Evolutionary conservation across 2,329 filamentous ascomycete species (phyloP), one percentile per base, ranked within the genome.

Genomic region (Tolypocladium endophyticum): DNA sequence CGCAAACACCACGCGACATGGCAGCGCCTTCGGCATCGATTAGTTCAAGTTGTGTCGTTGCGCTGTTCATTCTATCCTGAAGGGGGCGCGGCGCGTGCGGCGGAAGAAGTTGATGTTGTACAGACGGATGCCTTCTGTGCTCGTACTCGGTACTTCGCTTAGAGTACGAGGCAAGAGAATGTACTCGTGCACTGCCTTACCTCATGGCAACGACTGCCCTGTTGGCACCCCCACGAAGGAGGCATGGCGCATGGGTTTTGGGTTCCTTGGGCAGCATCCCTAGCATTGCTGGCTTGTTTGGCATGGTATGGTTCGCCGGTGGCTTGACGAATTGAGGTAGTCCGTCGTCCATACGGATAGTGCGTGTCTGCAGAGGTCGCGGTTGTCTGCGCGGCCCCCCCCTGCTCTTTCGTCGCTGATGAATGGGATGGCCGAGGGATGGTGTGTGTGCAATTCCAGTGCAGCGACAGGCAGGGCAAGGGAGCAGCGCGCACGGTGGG

Each of bases 191-290:
- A 36, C 35, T 36, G 8, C 35, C 35, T 36, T 36, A 36, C 28
- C 7, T n/a, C 9, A 28, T 33, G 47, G 30, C 54, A 56, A 41
- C 54, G 23, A 39, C 39, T 23, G 54, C 36, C 23, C 47, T 53
- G 30, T n/a, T 53, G 43, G 33, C 28, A 30, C 56, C 56, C 56
- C 41, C 45, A 58, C 57, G 38, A 50, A 47, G 35, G n/a, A 55
- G 25, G 35, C 41, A 43, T 36, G 35, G 30, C 30, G 52, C 53
- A 59, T 59, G 58, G 58, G 39, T 38, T 56, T 56, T 59, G 58
- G 58, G 58, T 59, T 56, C 58, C 38, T 59, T 59, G 58, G 58
- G 54, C 53, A 56, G 39, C 58, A 59, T 59, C 58, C 58, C 58
- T 36, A 25, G 39, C 39, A 30, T 30, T 25, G 28, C 30, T 20